A percentile compares a stretch with the other conserved stretches of the same genome.
phyloP scores from a whole-genome alignment of 2,329 filamentous ascomycete species.

The Bipolaris bicolor region DNA sequence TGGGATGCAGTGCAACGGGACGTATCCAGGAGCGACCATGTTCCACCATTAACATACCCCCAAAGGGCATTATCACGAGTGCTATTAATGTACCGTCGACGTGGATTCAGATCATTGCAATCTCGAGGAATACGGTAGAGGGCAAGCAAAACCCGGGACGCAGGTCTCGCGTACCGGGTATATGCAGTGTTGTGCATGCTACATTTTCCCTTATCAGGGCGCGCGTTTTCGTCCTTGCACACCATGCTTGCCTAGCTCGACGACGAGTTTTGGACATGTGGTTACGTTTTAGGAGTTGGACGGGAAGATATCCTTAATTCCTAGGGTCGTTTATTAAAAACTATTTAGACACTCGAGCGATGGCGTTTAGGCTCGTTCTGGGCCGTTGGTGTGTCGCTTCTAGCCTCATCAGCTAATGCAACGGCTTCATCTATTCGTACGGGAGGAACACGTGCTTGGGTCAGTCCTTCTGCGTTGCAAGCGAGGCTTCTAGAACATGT shows the following conservation, averaged over 20 bases:
- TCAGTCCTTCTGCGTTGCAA: not conserved
- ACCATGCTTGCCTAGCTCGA: not conserved
- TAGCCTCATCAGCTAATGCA: not conserved
- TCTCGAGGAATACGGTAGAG: not conserved
- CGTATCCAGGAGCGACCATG: not conserved
- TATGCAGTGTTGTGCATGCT: slow-evolving; percentile 2
- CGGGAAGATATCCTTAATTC: not conserved
- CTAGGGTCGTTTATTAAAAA: not conserved
- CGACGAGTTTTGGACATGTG: not conserved
- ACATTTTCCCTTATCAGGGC: not conserved
- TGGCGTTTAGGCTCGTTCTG: not conserved
- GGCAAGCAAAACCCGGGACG: not conserved
- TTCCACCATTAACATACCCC: not conserved
- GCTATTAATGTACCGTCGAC: slow-evolving; percentile 12
- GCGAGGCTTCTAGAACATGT: slow-evolving; percentile 1
- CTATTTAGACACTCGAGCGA: not conserved
- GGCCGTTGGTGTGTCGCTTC: not conserved
- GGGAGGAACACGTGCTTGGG: not conserved
- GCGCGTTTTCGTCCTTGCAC: not conserved
- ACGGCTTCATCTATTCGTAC: not conserved
- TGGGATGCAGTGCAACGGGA: not conserved
- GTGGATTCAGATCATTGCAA: slow-evolving; percentile 2
- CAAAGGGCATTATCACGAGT: not conserved
- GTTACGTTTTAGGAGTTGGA: not conserved
- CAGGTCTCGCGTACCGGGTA: slow-evolving; percentile 5